Evolutionary conservation across 495 filamentous ascomycete species (phyloP), one percentile per base, ranked within the genome.

Genomic region (Penicillium maclennaniae): DNA sequence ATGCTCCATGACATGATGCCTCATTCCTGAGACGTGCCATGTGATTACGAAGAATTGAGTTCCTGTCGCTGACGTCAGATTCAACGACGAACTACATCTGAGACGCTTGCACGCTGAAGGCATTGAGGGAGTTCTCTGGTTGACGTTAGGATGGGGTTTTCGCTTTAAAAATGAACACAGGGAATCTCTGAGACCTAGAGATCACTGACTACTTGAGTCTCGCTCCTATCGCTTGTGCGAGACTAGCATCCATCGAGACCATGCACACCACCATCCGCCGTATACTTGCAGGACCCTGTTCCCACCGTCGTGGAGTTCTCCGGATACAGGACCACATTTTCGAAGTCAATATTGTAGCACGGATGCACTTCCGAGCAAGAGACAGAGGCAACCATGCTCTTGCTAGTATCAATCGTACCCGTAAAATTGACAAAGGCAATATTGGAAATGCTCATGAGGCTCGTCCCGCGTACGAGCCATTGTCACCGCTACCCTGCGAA

Each of bases 351-450:
- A 50, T 74, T 71, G 59, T 72, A 79, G 59, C 78, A 80, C 26
- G 76, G 76, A 53, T 79, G 59, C 25, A 65, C 54, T 1, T 60
- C 70, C 2, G 68, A 74, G 55, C 79, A 81, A 23, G 73, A 77
- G 6, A 81, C 65, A 14, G 66, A 67, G 12, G 73, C 70, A 3
- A 64, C 47, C 57, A 45, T 65, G 36, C 28, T 63, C 49, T 48
- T 62, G 45, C 25, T 54, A 6, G 48, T 56, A 9, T 66, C 49
- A 26, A 76, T 56, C 49, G 67, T 74, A 6, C 80, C 79, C 9
- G 75, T 80, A 54, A 82, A 82, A 52, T 83, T 83, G 20, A 77
- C 70, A 61, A 77, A 82, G 0, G 66, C 65, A 23, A 83, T 60
- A 45, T 82, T 74, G 7, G 68, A 71, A 27, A 83, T 62, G 31